Conservation (phyloP, 2,329 filamentous ascomycete species). For the Aspergillus sp. region DNA sequence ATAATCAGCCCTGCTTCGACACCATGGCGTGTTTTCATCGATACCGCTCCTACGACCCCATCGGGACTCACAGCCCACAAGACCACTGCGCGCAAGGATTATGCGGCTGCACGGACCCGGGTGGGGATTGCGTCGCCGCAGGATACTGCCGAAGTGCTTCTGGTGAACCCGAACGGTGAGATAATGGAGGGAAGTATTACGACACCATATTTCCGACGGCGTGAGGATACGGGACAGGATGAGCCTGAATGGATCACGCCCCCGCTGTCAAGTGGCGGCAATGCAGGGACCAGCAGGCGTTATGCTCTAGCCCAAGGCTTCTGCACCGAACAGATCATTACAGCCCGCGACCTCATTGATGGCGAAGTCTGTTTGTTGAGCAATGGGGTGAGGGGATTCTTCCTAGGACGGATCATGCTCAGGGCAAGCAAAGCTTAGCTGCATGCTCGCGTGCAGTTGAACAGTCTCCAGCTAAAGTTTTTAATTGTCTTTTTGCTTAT, state of each 20-base stretch:
- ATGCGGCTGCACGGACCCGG: constrained; percentile 67
- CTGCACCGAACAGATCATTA: constrained; percentile 65
- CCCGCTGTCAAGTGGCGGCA: constrained; percentile 72
- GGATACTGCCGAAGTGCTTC: constrained; percentile 67
- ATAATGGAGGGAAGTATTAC: constrained; percentile 86
- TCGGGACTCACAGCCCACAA: constrained; percentile 80
- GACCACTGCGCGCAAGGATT: constrained; percentile 72
- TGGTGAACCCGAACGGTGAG: constrained; percentile 64
- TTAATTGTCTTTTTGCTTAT: background rate
- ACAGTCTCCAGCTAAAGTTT: background rate
- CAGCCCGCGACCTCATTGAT: constrained; percentile 59
- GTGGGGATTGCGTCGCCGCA: constrained; percentile 51
- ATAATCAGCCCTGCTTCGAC: constrained; percentile 10
- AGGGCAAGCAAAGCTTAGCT: background rate
- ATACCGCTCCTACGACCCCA: constrained; percentile 51
- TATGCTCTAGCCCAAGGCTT: constrained; percentile 75
- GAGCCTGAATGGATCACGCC: constrained; percentile 76
- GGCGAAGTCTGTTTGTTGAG: constrained; percentile 86
- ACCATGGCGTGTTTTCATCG: constrained; percentile 54
- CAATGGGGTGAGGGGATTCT: constrained; percentile 81
- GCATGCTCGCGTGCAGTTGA: background rate
- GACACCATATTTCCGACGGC: constrained; percentile 72
- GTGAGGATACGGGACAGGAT: constrained; percentile 1
- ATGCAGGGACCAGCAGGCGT: constrained; percentile 76
- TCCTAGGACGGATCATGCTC: constrained; percentile 38